Evolutionary conservation across 2,329 filamentous ascomycete species (phyloP).

Genomic region (Colletotrichum sp.): DNA sequence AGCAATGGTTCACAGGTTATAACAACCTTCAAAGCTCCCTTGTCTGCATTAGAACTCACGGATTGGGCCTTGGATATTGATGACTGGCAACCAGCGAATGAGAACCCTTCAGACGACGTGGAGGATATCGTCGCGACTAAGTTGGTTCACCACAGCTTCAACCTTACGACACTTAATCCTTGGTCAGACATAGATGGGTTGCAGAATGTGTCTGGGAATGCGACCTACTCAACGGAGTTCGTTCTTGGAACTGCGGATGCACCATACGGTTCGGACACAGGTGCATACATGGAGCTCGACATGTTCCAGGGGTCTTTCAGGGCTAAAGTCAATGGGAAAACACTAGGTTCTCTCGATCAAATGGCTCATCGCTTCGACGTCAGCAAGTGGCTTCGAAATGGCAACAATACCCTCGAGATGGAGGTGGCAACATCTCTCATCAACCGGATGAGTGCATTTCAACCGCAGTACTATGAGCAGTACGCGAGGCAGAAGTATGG

Average conservation of each 20-base stretch:
- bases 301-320: neutral
- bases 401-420: neutral
- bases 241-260: neutral
- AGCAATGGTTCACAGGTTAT: neutral
- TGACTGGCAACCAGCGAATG: neutral
- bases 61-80: neutral
- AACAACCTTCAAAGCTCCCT: neutral
- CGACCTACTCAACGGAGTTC: neutral
- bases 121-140: neutral
- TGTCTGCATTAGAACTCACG: neutral
- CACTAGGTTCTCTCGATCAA: neutral
- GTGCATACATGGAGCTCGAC: neutral
- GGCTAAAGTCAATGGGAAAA: neutral
- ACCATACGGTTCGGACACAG: neutral
- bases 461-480: neutral
- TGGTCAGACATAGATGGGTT: neutral
- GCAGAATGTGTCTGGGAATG: neutral
- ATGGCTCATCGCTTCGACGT: neutral
- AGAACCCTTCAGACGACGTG: neutral
- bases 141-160: neutral
- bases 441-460: neutral
- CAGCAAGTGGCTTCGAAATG: neutral
- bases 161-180: neutral
- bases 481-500: neutral
- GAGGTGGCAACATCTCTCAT: neutral